These are phyloP conservation scores for Fraxinus baroniana DNA, from an alignment of 305 asterid genomes.

Conservation along the genomic window DNA sequence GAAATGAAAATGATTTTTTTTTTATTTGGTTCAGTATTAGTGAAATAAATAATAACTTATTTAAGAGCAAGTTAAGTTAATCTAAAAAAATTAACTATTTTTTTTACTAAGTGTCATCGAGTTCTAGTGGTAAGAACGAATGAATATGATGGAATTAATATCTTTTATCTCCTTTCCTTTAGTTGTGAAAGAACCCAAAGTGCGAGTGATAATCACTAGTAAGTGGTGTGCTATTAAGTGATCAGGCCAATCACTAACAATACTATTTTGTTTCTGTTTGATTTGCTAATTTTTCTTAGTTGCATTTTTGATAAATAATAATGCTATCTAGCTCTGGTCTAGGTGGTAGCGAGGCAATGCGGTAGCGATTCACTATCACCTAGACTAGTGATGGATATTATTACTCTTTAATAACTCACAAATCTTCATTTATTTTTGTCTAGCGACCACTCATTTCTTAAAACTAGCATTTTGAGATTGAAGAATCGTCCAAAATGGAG, in stretches of 20 bases:
- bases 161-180: not conserved
- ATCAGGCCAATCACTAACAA: not conserved
- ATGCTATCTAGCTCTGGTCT: not conserved
- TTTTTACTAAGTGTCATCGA: not conserved
- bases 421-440: not conserved
- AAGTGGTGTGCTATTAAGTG: not conserved
- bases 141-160: not conserved
- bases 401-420: not conserved
- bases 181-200: not conserved
- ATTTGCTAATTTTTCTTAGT: not conserved
- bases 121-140: not conserved
- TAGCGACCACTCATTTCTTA: not conserved
- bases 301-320: not conserved
- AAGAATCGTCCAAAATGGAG: not conserved
- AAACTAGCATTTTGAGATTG: not conserved
- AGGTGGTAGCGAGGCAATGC: not conserved
- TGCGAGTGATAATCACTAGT: not conserved
- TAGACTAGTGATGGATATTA: too few species aligned
- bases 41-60: not conserved
- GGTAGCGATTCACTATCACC: too few species aligned
- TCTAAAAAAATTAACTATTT: not conserved
- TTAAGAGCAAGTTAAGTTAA: not conserved
- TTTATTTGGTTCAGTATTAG: not conserved
- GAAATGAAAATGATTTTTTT: too few species aligned
- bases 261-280: not conserved